Conservation (phyloP, 192 early-diverging fungal species). For the Gaertneriomyces semiglobifer region DNA sequence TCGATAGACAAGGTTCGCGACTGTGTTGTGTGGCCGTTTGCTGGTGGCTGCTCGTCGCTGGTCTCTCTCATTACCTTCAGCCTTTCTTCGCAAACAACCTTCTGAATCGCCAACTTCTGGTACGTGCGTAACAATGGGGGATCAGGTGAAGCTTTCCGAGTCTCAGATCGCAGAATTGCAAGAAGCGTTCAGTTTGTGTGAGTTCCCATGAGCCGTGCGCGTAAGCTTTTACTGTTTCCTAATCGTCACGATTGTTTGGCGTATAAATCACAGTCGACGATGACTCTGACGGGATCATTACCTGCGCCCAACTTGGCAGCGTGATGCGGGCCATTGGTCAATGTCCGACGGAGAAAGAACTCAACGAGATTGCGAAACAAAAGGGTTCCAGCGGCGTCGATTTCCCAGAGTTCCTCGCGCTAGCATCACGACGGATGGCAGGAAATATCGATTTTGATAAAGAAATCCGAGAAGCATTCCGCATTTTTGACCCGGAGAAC, state of each 20-base stretch:
- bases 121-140: not conserved
- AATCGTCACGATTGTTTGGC: too few species aligned
- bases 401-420: constrained; percentile 88
- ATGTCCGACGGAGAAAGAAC: constrained; percentile 86
- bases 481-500: constrained; percentile 86
- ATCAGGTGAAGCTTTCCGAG: constrained; percentile 59
- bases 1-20: not conserved
- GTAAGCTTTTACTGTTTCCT: too few species aligned
- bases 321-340: constrained; percentile 86
- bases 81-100: not conserved
- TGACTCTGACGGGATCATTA: constrained; percentile 86
- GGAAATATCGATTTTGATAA: constrained; percentile 75
- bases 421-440: constrained; percentile 75
- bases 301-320: constrained; percentile 80
- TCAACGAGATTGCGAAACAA: constrained; percentile 87
- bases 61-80: not conserved
- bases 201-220: too few species aligned
- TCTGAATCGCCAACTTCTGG: not conserved
- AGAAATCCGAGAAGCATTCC: constrained; percentile 74
- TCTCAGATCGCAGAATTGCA: constrained; percentile 70
- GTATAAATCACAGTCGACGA: constrained; percentile 55
- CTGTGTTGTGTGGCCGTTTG: not conserved
- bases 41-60: not conserved
- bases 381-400: constrained; percentile 90
- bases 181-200: constrained; percentile 71